A percentile compares a stretch with the other conserved stretches of the same genome.
Conservation (phyloP, 2,329 filamentous ascomycete species). For the Graphilbum sp. region DNA sequence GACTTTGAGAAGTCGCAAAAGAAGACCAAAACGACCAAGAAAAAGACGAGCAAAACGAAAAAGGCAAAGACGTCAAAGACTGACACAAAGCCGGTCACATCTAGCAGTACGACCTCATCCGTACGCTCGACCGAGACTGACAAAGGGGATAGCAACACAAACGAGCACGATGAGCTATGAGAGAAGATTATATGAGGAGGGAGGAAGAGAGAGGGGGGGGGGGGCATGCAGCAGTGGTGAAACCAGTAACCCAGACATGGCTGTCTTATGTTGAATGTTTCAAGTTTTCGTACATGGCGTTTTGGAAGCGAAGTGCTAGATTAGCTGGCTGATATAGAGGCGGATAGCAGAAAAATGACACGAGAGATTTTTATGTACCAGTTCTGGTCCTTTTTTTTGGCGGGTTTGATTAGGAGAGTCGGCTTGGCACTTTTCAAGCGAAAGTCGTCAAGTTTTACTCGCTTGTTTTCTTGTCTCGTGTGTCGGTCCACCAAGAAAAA, state of each 20-base stretch:
- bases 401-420: no score
- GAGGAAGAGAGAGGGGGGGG: neutral
- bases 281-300: neutral
- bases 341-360: no score
- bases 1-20: constrained; percentile 32
- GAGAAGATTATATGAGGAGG: neutral
- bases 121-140: constrained; percentile 14
- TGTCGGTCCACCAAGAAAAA: no score
- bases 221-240: no score
- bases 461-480: no score
- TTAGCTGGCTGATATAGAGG: no score
- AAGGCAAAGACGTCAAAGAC: constrained; percentile 16
- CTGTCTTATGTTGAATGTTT: no score
- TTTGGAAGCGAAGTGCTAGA: neutral
- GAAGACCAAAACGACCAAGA: constrained; percentile 17
- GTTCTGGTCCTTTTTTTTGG: no score
- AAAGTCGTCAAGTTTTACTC: no score
- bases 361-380: no score
- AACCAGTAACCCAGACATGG: no score
- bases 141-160: constrained; percentile 10
- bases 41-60: constrained; percentile 27
- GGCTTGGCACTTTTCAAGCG: no score
- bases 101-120: constrained; percentile 24
- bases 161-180: constrained; percentile 18
- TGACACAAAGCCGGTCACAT: constrained; percentile 7